Conservation (phyloP, 1,284 basidiomycete species). For the Apiotrichum sp. region DNA sequence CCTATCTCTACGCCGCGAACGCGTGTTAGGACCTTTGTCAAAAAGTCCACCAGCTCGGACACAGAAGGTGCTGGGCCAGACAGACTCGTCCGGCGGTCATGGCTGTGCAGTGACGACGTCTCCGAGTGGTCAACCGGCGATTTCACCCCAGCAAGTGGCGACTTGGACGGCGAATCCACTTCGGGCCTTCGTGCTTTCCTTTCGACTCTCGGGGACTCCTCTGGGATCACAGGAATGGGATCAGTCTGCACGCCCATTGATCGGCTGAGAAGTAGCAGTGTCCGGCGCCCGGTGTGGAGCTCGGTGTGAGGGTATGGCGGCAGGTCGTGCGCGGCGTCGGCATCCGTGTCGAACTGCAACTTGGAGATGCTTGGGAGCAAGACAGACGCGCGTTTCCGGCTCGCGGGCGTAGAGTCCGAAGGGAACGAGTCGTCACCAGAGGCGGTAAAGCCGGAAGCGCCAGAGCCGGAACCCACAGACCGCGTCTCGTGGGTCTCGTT, state of each 20-base stretch:
- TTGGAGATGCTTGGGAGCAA: slow-evolving; percentile 14
- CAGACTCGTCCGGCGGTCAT: not conserved
- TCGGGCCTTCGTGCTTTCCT: no score
- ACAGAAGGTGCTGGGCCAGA: not conserved
- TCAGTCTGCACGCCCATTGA: slow-evolving; percentile 74
- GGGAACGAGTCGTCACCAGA: slow-evolving; percentile 28
- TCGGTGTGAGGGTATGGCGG: not conserved
- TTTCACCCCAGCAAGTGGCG: no score
- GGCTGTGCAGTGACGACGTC: slow-evolving; percentile 31
- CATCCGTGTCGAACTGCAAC: slow-evolving; percentile 5
- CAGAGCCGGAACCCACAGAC: no score
- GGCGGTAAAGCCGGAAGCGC: no score
- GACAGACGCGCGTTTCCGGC: slow-evolving; percentile 36
- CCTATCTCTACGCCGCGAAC: slow-evolving; percentile 77
- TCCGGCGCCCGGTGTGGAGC: slow-evolving; percentile 28
- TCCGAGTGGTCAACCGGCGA: no score
- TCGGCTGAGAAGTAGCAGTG: slow-evolving; percentile 58
- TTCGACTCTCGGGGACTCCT: no score
- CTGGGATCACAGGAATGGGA: slow-evolving; percentile 16
- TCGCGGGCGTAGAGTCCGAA: slow-evolving; percentile 14
- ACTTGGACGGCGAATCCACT: no score
- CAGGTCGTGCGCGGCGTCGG: not conserved
- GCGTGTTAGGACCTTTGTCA: slow-evolving; percentile 60
- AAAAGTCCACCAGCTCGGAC: slow-evolving; percentile 46
- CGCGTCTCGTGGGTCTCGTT: no score